Evolutionary conservation across 1,284 basidiomycete genomes (phyloP).

Genomic region (Wallemia hederae): DNA sequence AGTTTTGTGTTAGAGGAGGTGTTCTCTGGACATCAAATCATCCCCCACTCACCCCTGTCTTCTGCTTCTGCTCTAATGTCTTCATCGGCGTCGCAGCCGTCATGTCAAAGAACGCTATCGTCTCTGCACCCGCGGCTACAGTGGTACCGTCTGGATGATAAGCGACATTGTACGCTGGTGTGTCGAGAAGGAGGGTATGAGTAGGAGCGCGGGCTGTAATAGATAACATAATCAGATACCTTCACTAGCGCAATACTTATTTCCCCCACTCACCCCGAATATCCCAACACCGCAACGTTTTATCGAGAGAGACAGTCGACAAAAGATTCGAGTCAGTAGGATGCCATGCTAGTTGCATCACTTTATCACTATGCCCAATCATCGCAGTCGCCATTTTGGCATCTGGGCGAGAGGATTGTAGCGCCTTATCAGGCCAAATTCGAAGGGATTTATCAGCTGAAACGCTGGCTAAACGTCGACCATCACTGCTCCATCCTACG

Average conservation of each 20-base stretch:
- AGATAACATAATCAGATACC: too few species aligned
- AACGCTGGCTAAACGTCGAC: neutral
- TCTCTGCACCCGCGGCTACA: neutral
- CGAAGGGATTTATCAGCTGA: neutral
- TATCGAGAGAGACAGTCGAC: neutral
- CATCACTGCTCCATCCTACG: neutral
- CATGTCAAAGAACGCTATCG: neutral
- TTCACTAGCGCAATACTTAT: too few species aligned
- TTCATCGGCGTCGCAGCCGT: neutral
- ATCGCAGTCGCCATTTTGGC: neutral
- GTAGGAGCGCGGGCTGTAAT: neutral
- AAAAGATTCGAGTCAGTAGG: neutral
- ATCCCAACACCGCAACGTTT: neutral
- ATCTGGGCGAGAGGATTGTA: neutral
- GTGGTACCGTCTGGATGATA: neutral
- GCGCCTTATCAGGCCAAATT: conserved; percentile 1
- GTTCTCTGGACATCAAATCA: neutral
- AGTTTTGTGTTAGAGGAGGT: neutral
- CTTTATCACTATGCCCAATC: neutral
- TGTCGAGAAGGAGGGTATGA: neutral
- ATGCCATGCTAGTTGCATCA: neutral
- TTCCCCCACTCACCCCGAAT: neutral
- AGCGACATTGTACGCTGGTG: neutral
- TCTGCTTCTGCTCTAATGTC: neutral
- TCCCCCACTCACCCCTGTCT: neutral